A percentile compares a stretch with the other conserved stretches of the same genome.
Evolutionary conservation across 31 red algal species (phyloP).

Genomic region (Endocladia muricata): DNA sequence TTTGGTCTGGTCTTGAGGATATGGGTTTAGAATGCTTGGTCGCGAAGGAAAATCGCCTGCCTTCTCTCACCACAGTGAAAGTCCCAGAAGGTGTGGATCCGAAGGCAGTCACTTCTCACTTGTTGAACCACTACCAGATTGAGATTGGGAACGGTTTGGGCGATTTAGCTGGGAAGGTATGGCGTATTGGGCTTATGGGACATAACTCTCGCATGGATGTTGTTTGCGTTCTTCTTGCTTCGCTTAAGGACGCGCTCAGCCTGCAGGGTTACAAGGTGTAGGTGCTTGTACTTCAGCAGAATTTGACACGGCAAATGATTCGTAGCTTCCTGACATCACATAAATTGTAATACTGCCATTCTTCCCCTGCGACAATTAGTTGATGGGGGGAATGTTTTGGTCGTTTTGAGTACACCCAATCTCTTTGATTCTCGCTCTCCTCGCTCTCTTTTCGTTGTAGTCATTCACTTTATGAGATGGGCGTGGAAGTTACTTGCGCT

Average conservation of each 20-base stretch:
- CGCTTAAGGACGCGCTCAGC: conserved; percentile 56
- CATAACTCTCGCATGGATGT: conserved; percentile 72
- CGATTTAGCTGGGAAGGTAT: conserved; percentile 77
- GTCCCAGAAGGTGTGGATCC: conserved; percentile 76
- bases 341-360: too few species aligned
- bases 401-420: too few species aligned
- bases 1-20: conserved; percentile 68
- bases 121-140: conserved; percentile 78
- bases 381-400: too few species aligned
- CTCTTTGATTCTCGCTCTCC: too few species aligned
- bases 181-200: conserved; percentile 87
- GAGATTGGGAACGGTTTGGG: conserved; percentile 87
- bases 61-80: conserved; percentile 71
- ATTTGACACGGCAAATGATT: too few species aligned
- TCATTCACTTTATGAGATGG: too few species aligned
- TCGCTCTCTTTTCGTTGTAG: too few species aligned
- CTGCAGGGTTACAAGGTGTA: conserved; percentile 35
- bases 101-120: conserved; percentile 49
- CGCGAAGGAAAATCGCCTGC: conserved; percentile 53
- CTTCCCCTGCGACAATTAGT: too few species aligned
- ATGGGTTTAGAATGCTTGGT: conserved; percentile 71
- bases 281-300: too few species aligned
- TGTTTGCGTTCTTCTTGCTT: conserved; percentile 46
- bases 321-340: too few species aligned
- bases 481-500: too few species aligned